Conservation (phyloP, 768 basidiomycete species). For the Ramaria rubella region DNA sequence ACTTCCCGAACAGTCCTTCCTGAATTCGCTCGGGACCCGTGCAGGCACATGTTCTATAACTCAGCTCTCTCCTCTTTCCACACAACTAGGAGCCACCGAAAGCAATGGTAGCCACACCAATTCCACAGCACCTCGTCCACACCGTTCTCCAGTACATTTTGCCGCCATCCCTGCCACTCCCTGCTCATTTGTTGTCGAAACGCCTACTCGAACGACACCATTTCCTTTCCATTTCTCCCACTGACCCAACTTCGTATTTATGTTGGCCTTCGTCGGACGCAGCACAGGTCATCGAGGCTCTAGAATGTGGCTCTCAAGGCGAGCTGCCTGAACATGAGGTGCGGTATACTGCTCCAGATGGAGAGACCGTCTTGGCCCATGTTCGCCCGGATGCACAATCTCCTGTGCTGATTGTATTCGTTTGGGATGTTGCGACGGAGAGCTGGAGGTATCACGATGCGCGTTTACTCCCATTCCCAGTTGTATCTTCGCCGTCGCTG, state of each 20-base stretch:
- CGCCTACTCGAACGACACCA: constrained; percentile 58
- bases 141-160: constrained; percentile 53
- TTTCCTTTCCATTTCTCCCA: constrained; percentile 50
- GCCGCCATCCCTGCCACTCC: constrained; percentile 44
- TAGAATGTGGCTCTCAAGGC: constrained; percentile 13
- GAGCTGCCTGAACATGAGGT: constrained; percentile 24
- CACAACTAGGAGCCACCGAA: background rate
- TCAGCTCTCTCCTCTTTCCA: background rate
- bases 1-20: background rate
- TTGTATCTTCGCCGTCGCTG: constrained; percentile 26
- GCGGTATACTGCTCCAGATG: constrained; percentile 20
- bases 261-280: constrained; percentile 47
- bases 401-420: constrained; percentile 55
- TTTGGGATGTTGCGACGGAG: constrained; percentile 45
- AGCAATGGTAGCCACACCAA: constrained; percentile 30
- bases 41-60: background rate
- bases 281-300: background rate
- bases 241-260: constrained; percentile 50
- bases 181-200: constrained; percentile 53
- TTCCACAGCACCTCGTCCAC: constrained; percentile 36
- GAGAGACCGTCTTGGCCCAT: constrained; percentile 9
- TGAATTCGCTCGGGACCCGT: too few species aligned
- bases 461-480: constrained; percentile 65
- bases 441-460: constrained; percentile 70
- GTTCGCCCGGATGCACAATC: constrained; percentile 3